phyloP scores from a whole-genome alignment of 192 early-diverging fungal genomes.

The Backusella tarrabulga region DNA sequence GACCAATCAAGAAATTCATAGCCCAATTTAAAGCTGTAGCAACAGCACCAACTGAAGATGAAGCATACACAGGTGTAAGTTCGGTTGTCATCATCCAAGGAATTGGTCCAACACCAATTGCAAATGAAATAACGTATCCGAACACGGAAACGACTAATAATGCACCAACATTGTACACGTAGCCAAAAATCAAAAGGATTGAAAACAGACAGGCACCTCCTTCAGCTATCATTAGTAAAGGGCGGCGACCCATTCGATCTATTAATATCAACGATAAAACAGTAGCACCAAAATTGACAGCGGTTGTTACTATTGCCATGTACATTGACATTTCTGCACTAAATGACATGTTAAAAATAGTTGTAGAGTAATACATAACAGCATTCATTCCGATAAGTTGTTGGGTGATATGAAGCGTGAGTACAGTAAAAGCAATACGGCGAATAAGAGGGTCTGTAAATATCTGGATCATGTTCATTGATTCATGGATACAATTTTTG shows the following conservation, averaged over 20 bases:
- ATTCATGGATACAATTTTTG: constrained; percentile 23
- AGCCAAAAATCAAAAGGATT: constrained; percentile 60
- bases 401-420: constrained; percentile 71
- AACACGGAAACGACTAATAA: constrained; percentile 70
- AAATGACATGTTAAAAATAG: constrained; percentile 68
- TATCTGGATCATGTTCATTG: constrained; percentile 51
- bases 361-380: constrained; percentile 81
- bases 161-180: constrained; percentile 47
- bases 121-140: constrained; percentile 75
- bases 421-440: constrained; percentile 59
- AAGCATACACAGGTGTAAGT: constrained; percentile 69
- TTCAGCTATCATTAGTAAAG: constrained; percentile 59
- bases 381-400: constrained; percentile 87
- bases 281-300: constrained; percentile 61
- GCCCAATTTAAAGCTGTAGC: constrained; percentile 74
- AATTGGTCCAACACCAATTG: constrained; percentile 77
- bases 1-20: constrained; percentile 44
- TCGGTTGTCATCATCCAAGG: constrained; percentile 82
- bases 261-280: constrained; percentile 56
- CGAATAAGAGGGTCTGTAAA: constrained; percentile 57
- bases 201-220: constrained; percentile 61
- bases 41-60: constrained; percentile 65
- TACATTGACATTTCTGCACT: constrained; percentile 52
- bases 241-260: constrained; percentile 65
- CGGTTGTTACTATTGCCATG: constrained; percentile 58